Evolutionary conservation across 306 rosid species (phyloP).

Genomic region (Canavalia ensiformis): DNA sequence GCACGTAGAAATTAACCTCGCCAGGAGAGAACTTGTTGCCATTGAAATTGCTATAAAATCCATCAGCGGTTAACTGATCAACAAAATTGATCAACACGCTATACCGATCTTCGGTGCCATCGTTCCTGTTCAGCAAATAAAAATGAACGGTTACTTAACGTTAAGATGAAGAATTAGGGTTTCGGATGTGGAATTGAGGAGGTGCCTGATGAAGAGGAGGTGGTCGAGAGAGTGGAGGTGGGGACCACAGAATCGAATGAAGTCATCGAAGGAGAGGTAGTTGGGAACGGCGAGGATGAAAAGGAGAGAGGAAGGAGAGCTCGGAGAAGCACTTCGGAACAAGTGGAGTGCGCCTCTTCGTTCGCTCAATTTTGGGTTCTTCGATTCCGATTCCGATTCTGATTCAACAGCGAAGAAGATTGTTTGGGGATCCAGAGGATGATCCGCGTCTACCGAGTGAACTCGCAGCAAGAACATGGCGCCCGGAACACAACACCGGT

Average conservation of each 20-base stretch:
- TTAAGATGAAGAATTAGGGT: not conserved
- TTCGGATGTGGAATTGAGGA: not conserved
- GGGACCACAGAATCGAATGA: conserved; percentile 73
- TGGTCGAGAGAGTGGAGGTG: conserved; percentile 66
- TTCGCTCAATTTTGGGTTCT: conserved; percentile 64
- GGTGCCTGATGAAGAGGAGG: conserved; percentile 84
- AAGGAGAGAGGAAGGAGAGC: conserved; percentile 66
- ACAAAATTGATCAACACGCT: conserved; percentile 72
- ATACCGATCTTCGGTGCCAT: conserved; percentile 88
- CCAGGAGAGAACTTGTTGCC: conserved; percentile 79
- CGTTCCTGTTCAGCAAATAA: conserved; percentile 62
- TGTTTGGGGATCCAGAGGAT: conserved; percentile 57
- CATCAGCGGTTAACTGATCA: conserved; percentile 63
- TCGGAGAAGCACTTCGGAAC: conserved; percentile 66
- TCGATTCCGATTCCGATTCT: conserved; percentile 45
- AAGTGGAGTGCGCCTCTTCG: conserved; percentile 81
- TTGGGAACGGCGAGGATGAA: conserved; percentile 92
- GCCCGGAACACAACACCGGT: not conserved
- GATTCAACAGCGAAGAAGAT: conserved; percentile 47
- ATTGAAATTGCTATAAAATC: conserved; percentile 67
- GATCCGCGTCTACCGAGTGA: conserved; percentile 85
- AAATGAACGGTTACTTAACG: not conserved
- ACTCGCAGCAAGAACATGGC: conserved; percentile 86
- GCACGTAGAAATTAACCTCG: conserved; percentile 59
- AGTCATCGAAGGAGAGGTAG: conserved; percentile 78